A percentile compares a stretch with the other conserved stretches of the same genome.
phyloP scores from a whole-genome alignment of 345 rosid species.

The Euphorbia peplus region DNA sequence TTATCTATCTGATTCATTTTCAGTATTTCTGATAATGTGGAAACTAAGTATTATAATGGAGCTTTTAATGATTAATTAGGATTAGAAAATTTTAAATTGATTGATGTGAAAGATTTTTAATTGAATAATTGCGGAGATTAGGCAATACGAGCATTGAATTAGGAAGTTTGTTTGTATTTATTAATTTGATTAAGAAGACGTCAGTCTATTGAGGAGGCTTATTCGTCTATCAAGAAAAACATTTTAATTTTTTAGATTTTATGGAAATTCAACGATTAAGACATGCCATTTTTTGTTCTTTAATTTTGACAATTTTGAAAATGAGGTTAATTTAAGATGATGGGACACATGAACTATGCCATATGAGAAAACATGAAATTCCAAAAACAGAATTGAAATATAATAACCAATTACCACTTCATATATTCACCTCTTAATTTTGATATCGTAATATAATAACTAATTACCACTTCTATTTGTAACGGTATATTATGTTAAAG shows the following conservation, averaged over 20 bases:
- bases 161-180: not conserved
- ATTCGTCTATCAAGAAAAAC: not conserved
- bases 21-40: not conserved
- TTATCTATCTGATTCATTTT: too few species aligned
- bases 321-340: not conserved
- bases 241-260: not conserved
- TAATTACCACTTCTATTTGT: too few species aligned
- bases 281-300: not conserved
- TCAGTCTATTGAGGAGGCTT: conserved; percentile 8
- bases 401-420: too few species aligned
- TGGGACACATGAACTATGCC: not conserved
- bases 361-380: not conserved
- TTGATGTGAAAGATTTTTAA: not conserved
- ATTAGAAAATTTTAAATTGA: not conserved
- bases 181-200: not conserved
- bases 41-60: not conserved
- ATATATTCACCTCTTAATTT: too few species aligned
- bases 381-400: too few species aligned
- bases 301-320: too few species aligned
- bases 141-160: not conserved
- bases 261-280: not conserved
- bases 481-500: too few species aligned
- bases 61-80: not conserved
- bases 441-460: too few species aligned
- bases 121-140: not conserved